Conservation (phyloP, 805 yeast genomes). For the Metschnikowia cerradonensis region DNA sequence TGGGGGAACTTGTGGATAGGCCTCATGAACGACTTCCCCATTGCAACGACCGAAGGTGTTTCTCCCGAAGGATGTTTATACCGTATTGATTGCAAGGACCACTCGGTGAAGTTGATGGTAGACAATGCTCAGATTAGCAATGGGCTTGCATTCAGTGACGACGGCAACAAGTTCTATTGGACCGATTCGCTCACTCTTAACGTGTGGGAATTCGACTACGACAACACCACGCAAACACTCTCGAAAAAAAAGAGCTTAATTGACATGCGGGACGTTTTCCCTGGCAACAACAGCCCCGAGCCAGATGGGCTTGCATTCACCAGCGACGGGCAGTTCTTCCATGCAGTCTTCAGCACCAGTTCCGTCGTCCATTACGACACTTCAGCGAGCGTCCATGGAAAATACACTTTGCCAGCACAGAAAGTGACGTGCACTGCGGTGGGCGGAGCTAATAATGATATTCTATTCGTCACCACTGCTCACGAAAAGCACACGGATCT, state of each 20-base stretch:
- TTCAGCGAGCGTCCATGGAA: conserved; percentile 48
- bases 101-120: conserved; percentile 30
- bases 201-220: conserved; percentile 38
- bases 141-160: conserved; percentile 45
- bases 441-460: conserved; percentile 50
- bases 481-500: conserved; percentile 44
- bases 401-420: conserved; percentile 53
- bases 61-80: conserved; percentile 50
- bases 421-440: conserved; percentile 64
- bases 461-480: conserved; percentile 67
- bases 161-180: conserved; percentile 33
- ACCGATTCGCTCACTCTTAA: conserved; percentile 36
- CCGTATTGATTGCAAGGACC: conserved; percentile 30
- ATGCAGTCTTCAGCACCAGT: conserved; percentile 63
- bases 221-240: conserved; percentile 24
- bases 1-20: conserved; percentile 79
- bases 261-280: conserved; percentile 17
- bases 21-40: conserved; percentile 60
- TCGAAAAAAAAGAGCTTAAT: conserved; percentile 26
- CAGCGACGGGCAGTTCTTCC: conserved; percentile 49
- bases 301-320: conserved; percentile 81
- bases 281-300: conserved; percentile 38
- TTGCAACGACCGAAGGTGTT: conserved; percentile 23
- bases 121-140: conserved; percentile 54
- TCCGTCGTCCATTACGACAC: conserved; percentile 51